phyloP scores from a whole-genome alignment of 768 basidiomycete genomes.

The Megacollybia marginata region DNA sequence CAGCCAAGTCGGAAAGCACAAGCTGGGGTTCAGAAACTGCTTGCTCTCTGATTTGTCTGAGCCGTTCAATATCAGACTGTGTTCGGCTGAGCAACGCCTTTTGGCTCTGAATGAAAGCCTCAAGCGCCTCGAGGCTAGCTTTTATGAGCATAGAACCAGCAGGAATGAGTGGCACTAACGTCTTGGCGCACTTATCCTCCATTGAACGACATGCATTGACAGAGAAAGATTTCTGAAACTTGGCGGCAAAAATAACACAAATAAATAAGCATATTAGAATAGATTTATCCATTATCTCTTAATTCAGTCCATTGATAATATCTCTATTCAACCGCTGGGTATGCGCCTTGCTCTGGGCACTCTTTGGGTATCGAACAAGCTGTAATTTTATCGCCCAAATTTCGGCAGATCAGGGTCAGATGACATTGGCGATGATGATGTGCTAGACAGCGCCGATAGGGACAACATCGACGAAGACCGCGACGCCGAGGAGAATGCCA shows the following conservation, averaged over 20 bases:
- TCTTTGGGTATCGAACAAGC: no score
- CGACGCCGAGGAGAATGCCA: neutral
- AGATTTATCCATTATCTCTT: no score
- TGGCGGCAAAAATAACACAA: neutral
- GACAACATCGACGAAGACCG: neutral
- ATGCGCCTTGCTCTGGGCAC: no score
- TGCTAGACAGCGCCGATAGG: neutral
- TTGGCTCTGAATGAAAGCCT: slow-evolving; percentile 58
- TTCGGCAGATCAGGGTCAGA: neutral
- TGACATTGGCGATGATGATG: neutral
- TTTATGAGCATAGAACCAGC: neutral
- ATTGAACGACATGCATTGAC: slow-evolving; percentile 11
- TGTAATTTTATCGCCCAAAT: neutral
- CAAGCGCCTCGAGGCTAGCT: slow-evolving; percentile 55
- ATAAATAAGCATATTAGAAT: no score
- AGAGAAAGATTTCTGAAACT: neutral
- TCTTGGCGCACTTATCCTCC: slow-evolving; percentile 31
- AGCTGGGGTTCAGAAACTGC: slow-evolving; percentile 25
- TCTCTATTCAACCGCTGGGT: no score
- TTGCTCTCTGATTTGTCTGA: slow-evolving; percentile 37
- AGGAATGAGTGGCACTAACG: slow-evolving; percentile 18
- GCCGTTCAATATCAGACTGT: slow-evolving; percentile 52
- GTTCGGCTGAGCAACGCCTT: slow-evolving; percentile 50
- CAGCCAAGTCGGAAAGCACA: slow-evolving; percentile 22
- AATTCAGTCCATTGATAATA: no score